Evolutionary conservation across 208 protist species (phyloP), one percentile per base, ranked within the genome.

Genomic region (Acanthamoeba castellanii): DNA sequence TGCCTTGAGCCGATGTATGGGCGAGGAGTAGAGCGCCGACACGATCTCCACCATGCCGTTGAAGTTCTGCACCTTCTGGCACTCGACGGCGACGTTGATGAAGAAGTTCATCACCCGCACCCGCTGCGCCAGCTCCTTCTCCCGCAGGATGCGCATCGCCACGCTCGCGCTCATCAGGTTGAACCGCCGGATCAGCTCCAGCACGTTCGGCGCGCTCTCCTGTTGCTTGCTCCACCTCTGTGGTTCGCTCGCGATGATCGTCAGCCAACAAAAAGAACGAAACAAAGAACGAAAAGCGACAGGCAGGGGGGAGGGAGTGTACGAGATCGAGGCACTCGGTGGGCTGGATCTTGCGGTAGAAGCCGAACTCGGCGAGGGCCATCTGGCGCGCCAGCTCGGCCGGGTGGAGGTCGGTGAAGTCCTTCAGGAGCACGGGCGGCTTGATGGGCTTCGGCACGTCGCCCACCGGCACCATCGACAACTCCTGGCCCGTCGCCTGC

Each of bases 1-100:
- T 72, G 16, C 64, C 85, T 74, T 92, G 34, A 92, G 64, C 27
- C 85, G 55, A 18, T 76, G 64, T 27, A 92, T 92, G 47, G 85
- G 37, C 32, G 59, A 50, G 34, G n/a, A 50, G 59, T 68, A 55
- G n/a, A 92, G 64, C 4, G 59, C 85, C 22, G 90, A 61, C 16
- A 94, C 72, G 50, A 94, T 94, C 70, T 94, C 90, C 90, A 94
- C 84, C 90, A 94, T 94, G 14, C 90, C 90, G 52, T 94, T 94
- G 50, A 68, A 84, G 90, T 94, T 94, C 20, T 94, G 64, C 37
- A 94, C 30, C 90, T 78, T 85, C 52, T 94, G 45, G 47, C 90
- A 94, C 25, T 64, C 90, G 20, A 94, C 13, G 18, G 94, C 94
- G 7, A 95, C 72, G n/a, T 89, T 66, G 27, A 95, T 68, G 52